phyloP scores from a whole-genome alignment of 2,329 filamentous ascomycete genomes.

The Cryphonectria japonica region DNA sequence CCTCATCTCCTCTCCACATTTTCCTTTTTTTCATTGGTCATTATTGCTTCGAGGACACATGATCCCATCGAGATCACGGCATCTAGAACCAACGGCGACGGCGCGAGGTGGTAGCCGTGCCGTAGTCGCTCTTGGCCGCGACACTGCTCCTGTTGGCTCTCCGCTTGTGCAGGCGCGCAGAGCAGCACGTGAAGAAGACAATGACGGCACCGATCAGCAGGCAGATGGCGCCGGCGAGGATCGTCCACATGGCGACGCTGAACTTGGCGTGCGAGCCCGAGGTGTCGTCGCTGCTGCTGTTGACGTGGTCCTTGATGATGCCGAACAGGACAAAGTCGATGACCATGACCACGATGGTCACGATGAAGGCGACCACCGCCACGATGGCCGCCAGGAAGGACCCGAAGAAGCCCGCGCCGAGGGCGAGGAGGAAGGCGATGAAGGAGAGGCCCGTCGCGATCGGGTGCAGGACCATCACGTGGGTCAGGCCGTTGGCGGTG shows the following conservation, averaged over 20 bases:
- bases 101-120: conserved; percentile 18
- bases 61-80: not conserved
- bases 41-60: too few relatives aligned
- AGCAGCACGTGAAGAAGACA: conserved; percentile 66
- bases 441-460: conserved; percentile 61
- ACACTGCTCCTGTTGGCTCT: conserved; percentile 34
- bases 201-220: conserved; percentile 59
- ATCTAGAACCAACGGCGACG: conserved; percentile 30
- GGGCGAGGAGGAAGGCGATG: conserved; percentile 59
- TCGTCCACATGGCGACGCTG: conserved; percentile 61
- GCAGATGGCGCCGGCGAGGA: conserved; percentile 59
- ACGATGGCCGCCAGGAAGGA: conserved; percentile 55
- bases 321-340: conserved; percentile 63
- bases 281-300: conserved; percentile 53
- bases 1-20: not conserved
- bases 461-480: conserved; percentile 66
- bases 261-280: conserved; percentile 51
- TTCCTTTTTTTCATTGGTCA: too few relatives aligned
- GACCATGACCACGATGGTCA: conserved; percentile 52
- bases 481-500: conserved; percentile 55
- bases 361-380: conserved; percentile 52
- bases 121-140: conserved; percentile 38
- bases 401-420: conserved; percentile 55
- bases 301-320: conserved; percentile 58
- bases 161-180: conserved; percentile 48